phyloP scores from a whole-genome alignment of 345 rosid genomes.

The Rhodomyrtus tomentosa region DNA sequence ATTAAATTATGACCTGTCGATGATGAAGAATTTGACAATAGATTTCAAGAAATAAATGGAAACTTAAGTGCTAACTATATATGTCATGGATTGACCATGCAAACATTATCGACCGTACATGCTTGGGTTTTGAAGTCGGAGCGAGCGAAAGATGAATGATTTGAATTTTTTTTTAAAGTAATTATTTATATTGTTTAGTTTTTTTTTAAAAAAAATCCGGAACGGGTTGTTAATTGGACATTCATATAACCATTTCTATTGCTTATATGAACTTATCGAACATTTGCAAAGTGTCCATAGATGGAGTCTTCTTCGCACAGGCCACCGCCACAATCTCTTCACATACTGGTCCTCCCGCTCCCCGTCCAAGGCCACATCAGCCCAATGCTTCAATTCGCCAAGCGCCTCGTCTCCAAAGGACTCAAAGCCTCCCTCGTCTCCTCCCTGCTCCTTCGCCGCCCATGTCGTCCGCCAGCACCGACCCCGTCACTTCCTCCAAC shows the following conservation, averaged over 20 bases:
- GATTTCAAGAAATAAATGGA: background rate
- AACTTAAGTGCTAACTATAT: background rate
- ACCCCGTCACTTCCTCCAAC: constrained; percentile 8
- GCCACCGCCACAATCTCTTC: constrained; percentile 3
- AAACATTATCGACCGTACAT: background rate
- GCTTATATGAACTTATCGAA: background rate
- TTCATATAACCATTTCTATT: background rate
- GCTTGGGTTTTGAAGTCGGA: background rate
- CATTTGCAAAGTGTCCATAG: background rate
- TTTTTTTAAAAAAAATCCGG: too few species aligned
- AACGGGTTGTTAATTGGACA: too few species aligned
- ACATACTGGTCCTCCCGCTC: constrained; percentile 13
- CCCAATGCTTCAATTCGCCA: constrained; percentile 28
- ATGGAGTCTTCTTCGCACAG: background rate
- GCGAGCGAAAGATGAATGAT: too few species aligned
- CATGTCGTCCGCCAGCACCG: background rate
- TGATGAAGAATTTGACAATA: background rate
- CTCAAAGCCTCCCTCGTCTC: constrained; percentile 12
- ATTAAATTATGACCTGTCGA: background rate
- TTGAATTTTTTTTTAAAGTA: too few species aligned
- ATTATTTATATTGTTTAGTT: too few species aligned
- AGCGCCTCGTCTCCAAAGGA: constrained; percentile 14
- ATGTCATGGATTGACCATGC: background rate
- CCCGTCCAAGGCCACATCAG: constrained; percentile 29
- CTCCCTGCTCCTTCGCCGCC: constrained; percentile 1